Base-by-base conservation (phyloP, 2,329 filamentous ascomycete genomes). In the Beauveria caledonica region DNA sequence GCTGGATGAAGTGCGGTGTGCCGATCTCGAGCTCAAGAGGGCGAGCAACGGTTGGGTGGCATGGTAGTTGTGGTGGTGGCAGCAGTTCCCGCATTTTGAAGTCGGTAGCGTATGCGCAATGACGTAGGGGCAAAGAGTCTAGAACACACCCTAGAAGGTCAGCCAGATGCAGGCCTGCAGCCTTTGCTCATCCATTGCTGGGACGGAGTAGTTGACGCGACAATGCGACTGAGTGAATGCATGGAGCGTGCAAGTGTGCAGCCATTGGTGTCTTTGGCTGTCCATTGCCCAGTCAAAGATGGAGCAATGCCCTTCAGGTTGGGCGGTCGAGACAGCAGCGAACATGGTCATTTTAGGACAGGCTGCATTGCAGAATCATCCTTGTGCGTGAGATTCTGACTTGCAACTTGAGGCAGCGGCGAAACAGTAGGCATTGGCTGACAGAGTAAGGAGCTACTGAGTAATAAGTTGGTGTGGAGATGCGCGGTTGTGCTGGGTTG, bases 101-200 rank as follows among this genome's bases (percentile, higher is more conserved):
- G 56, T 11, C 42, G 23, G 21, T 48, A 58, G 56, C 23, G 36
- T 39, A 58, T 50, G 56, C 56, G n/a, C 56, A 39, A 21, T 58
- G 56, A 58, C 56, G 56, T 58, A 40, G 56, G 46, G 23, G 46
- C 23, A 29, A 40, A 36, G 55, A 58, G 56, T 58, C 56, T 58
- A 58, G 56, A 58, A 58, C 56, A 33, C 56, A 10, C 25, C 56
- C 23, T 25, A 17, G 46, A 58, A 51, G 45, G 56, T 17, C 19
- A 51, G 56, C 29, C 36, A 23, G 46, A 51, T 44, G 56, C 46
- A 51, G 56, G 45, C 36, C 36, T 50, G 56, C 50, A 39, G 33
- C n/a, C 48, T 36, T n/a, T 51, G 56, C 50, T 46, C 33, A 58
- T 51, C 46, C 15, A 44, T 46, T 23, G n/a, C 5, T 36, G 10